These are phyloP conservation scores for Aspergillus sp. DNA, from an alignment of 2,329 filamentous ascomycete genomes.

Conservation along the genomic window DNA sequence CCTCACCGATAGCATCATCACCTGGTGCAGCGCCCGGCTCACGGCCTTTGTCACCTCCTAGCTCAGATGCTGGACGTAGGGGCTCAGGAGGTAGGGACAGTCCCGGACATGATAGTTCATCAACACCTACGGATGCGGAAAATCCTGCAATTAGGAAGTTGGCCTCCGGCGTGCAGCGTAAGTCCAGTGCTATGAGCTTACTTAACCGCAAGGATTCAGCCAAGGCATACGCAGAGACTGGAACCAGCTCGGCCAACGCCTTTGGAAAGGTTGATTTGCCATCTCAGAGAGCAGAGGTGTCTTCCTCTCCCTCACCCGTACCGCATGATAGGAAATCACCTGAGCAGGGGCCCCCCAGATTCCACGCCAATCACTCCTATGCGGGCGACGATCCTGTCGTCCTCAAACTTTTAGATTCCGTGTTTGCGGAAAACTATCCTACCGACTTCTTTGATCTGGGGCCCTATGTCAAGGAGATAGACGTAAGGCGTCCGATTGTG, in stretches of 20 bases:
- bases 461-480: slow-evolving; percentile 72
- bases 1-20: slow-evolving; percentile 42
- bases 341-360: slow-evolving; percentile 43
- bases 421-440: slow-evolving; percentile 71
- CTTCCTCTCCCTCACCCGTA: slow-evolving; percentile 41
- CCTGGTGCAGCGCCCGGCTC: slow-evolving; percentile 35
- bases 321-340: slow-evolving; percentile 35
- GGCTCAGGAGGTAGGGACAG: slow-evolving; percentile 29
- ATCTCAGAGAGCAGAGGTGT: slow-evolving; percentile 41
- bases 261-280: slow-evolving; percentile 65
- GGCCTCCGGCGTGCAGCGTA: slow-evolving; percentile 37
- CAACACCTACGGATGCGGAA: slow-evolving; percentile 34
- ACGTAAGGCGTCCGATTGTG: slow-evolving; percentile 54
- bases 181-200: slow-evolving; percentile 61
- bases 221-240: slow-evolving; percentile 66
- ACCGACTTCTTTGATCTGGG: slow-evolving; percentile 68
- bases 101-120: slow-evolving; percentile 33
- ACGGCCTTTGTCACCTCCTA: slow-evolving; percentile 36
- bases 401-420: slow-evolving; percentile 71
- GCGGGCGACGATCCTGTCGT: slow-evolving; percentile 70
- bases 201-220: slow-evolving; percentile 59
- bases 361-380: slow-evolving; percentile 76
- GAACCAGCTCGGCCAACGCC: slow-evolving; percentile 64
- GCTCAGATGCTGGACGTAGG: slow-evolving; percentile 37
- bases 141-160: slow-evolving; percentile 32